phyloP scores from a whole-genome alignment of 306 rosid genomes.

The Senna siamea region DNA sequence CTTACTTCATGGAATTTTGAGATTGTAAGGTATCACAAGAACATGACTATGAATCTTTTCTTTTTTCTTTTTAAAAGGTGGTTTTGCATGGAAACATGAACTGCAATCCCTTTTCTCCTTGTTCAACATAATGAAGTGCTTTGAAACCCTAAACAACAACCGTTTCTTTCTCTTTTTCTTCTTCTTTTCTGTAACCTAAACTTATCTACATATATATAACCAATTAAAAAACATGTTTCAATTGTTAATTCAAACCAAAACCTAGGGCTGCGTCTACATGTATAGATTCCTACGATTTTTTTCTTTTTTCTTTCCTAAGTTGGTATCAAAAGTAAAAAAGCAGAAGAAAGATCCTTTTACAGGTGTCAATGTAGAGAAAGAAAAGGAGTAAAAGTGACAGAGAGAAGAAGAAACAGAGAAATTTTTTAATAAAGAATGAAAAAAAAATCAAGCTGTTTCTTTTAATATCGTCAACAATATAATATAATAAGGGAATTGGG shows the following conservation, averaged over 20 bases:
- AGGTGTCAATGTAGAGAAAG: conserved; percentile 3
- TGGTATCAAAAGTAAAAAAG: background rate
- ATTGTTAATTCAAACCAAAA: conserved; percentile 22
- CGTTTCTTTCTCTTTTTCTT: background rate
- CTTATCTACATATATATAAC: background rate
- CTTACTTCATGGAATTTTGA: conserved; percentile 54
- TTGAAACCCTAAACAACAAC: conserved; percentile 27
- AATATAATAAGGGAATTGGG: too few relatives aligned
- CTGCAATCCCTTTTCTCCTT: conserved; percentile 25
- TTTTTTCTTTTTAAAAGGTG: conserved; percentile 34
- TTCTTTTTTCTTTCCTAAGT: background rate
- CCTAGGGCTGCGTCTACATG: background rate
- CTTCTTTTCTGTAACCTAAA: background rate
- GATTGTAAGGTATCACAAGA: conserved; percentile 44
- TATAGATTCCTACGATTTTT: background rate
- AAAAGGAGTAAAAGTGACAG: background rate
- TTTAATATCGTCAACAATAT: conserved; percentile 3
- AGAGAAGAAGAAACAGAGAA: background rate
- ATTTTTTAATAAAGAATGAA: background rate
- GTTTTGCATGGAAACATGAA: conserved; percentile 48
- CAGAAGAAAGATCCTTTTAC: background rate
- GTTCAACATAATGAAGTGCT: background rate
- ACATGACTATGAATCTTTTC: background rate
- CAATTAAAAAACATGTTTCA: conserved; percentile 7
- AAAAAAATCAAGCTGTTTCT: background rate